Evolutionary conservation across 2,329 filamentous ascomycete species (phyloP), one percentile per base, ranked within the genome.

Genomic region (Exophiala sp.): DNA sequence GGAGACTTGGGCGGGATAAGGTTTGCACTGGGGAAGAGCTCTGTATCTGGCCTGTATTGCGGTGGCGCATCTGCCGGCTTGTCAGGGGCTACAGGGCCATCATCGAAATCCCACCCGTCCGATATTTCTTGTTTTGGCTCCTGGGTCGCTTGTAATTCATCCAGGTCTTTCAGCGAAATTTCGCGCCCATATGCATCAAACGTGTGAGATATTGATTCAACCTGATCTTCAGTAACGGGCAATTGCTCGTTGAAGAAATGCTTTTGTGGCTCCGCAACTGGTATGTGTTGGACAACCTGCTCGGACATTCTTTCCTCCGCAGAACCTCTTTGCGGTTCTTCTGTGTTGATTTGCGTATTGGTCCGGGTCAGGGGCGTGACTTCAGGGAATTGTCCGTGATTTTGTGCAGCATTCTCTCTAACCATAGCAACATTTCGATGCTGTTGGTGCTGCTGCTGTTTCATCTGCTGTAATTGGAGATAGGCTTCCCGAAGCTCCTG

Each of bases 51-150:
- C 55, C 90, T 70, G 53, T 79, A 72, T 9, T 82, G 69, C 67
- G 83, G 58, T 62, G 73, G 24, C 9, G 74, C 65, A 47, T 76
- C 75, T 58, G 63, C 21, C 64, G 68, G 55, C 1, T 63, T 57
- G 42, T 67, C 67, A 39, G 78, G 70, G 0, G 79, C 70, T 45
- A 71, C 62, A n/a, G 76, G 73, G 7, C 81, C 77, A 51, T 96
- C 89, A 46, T 91, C 88, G 60, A 98, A 98, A 63, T 94, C 90
- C 93, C 93, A 98, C 7, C 80, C 87, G 62, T 95, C 90, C 0
- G 77, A 64, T 51, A 86, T 82, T 2, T 75, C 70, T 6, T 67
- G 62, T 39, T 29, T 62, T 2, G 37, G 18, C 27, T 60, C 60
- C n/a, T 55, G 42, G 9, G 60, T 43, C 10, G 70, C 53, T 63